Percentiles rank a stretch among this genome's conserved stretches.
phyloP scores from a whole-genome alignment of 2,329 filamentous ascomycete species.

The Calonectria fujianensis region DNA sequence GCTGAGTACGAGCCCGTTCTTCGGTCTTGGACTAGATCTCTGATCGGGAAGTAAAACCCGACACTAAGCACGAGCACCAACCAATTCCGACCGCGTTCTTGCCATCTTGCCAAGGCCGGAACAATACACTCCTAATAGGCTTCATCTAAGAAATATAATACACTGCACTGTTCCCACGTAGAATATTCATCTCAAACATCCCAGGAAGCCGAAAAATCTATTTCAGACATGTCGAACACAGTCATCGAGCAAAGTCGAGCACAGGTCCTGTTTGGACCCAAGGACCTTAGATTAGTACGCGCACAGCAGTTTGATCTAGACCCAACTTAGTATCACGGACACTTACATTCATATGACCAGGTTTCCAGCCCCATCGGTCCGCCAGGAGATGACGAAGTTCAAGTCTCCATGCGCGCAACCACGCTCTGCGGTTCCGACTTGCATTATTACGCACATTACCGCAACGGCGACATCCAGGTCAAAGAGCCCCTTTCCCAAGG shows the following conservation, averaged over 20 bases:
- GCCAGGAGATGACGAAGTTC: constrained; percentile 2
- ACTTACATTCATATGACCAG: background rate
- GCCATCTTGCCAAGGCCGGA: background rate
- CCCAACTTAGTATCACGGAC: accelerated
- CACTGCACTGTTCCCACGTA: too few relatives aligned
- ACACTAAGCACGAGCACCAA: background rate
- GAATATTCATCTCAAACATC: background rate
- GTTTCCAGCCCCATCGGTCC: background rate
- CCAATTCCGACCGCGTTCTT: background rate
- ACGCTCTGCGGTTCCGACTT: constrained; percentile 16
- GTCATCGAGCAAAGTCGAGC: background rate
- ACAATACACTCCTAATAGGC: background rate
- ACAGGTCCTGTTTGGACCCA: constrained; percentile 16
- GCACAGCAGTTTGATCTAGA: background rate
- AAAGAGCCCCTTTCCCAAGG: constrained; percentile 10
- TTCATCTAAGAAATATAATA: background rate
- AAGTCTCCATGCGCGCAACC: background rate
- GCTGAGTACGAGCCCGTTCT: background rate
- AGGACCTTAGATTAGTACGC: constrained; percentile 4
- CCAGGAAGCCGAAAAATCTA: too few relatives aligned
- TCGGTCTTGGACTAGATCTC: background rate
- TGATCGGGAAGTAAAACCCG: constrained; percentile 14
- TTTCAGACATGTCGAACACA: background rate
- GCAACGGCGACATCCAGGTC: constrained; percentile 10
- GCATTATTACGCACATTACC: constrained; percentile 9